Percentiles rank a stretch among this genome's conserved stretches.
Conservation (phyloP, 805 yeast species). For the Wickerhamomyces bisporus region DNA sequence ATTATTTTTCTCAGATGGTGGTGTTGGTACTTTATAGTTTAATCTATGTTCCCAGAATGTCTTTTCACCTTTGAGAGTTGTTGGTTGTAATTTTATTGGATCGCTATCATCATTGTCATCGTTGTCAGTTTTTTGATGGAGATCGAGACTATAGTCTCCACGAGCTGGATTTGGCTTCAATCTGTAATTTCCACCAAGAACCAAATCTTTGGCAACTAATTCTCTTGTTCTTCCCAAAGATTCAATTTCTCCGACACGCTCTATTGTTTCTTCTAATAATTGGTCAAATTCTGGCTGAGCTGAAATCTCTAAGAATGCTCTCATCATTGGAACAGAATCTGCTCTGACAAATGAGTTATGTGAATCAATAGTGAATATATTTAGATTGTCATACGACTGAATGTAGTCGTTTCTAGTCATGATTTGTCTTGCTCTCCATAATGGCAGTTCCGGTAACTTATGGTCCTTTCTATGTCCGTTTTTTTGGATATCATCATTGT, state of each 20-base stretch:
- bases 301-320: conserved; percentile 78
- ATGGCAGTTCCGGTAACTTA: conserved; percentile 63
- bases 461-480: conserved; percentile 33
- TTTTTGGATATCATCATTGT: conserved; percentile 29
- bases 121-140: conserved; percentile 9
- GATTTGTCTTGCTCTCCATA: conserved; percentile 79
- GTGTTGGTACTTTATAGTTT: conserved; percentile 5
- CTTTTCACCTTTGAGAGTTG: conserved; percentile 20
- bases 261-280: conserved; percentile 56
- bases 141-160: neutral
- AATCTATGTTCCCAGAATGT: conserved; percentile 23
- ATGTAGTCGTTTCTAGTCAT: conserved; percentile 85
- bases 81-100: conserved; percentile 23
- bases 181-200: conserved; percentile 42
- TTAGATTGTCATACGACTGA: conserved; percentile 66
- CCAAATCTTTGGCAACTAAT: conserved; percentile 63
- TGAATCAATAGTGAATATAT: conserved; percentile 75
- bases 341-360: conserved; percentile 63
- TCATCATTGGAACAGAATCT: conserved; percentile 85
- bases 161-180: conserved; percentile 14
- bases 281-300: conserved; percentile 66
- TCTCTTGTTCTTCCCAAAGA: conserved; percentile 75
- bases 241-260: conserved; percentile 71
- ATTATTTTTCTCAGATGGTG: no score
- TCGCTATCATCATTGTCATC: conserved; percentile 19